Conservation (phyloP, 345 rosid genomes). For the Gossypium herbaceum region DNA sequence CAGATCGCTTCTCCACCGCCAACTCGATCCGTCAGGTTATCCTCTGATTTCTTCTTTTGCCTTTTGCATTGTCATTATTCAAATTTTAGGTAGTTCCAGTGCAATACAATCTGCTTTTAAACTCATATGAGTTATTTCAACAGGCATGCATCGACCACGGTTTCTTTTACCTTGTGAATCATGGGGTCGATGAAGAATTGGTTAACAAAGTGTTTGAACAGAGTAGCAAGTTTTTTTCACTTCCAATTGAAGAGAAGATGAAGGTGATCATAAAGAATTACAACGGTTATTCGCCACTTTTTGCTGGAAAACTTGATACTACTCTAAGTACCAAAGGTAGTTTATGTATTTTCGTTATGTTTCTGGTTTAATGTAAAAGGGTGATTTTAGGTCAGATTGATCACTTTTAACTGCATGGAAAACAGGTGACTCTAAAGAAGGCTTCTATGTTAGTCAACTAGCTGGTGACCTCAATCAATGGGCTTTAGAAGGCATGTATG, state of each 20-base stretch:
- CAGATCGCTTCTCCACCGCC: constrained; percentile 39
- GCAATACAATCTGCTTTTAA: neutral
- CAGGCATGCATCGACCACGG: constrained; percentile 81
- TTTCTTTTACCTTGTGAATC: constrained; percentile 83
- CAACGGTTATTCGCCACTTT: constrained; percentile 61
- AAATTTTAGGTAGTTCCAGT: neutral
- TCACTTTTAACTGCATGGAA: neutral
- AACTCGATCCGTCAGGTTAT: constrained; percentile 50
- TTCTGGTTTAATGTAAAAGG: neutral
- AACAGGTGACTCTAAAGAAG: constrained; percentile 77
- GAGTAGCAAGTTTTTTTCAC: constrained; percentile 61
- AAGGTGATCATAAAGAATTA: constrained; percentile 33
- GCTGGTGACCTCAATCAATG: constrained; percentile 50
- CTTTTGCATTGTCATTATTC: neutral
- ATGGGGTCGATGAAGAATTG: constrained; percentile 60
- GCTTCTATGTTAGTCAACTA: constrained; percentile 62
- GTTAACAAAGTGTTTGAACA: constrained; percentile 38
- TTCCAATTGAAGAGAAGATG: constrained; percentile 63
- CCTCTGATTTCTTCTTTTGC: neutral
- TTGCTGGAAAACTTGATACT: constrained; percentile 47
- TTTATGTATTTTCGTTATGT: neutral
- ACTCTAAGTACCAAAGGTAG: constrained; percentile 37
- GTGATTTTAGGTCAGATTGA: neutral
- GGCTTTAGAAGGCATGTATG: constrained; percentile 57
- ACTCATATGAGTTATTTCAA: neutral